phyloP scores from a whole-genome alignment of 2,329 filamentous ascomycete genomes.

The Fusarium napiforme region DNA sequence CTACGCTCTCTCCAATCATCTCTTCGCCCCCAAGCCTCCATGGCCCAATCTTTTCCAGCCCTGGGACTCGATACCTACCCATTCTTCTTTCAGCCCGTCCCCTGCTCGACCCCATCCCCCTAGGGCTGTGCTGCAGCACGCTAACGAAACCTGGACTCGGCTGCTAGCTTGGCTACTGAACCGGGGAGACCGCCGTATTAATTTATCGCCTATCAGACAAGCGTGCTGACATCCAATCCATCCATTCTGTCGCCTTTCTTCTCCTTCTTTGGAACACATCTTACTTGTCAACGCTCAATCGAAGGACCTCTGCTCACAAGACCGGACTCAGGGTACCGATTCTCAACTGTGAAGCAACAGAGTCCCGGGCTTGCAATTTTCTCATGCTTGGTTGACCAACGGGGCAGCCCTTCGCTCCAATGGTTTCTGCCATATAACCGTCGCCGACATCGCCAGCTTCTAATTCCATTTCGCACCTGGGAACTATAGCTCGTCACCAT shows the following conservation, averaged over 20 bases:
- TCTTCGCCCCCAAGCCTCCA: slow-evolving; percentile 15
- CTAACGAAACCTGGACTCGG: slow-evolving; percentile 30
- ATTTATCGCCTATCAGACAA: slow-evolving; percentile 40
- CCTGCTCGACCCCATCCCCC: slow-evolving; percentile 21
- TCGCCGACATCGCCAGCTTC: slow-evolving; percentile 34
- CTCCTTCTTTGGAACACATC: slow-evolving; percentile 3
- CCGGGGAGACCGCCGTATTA: slow-evolving; percentile 6
- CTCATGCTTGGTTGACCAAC: slow-evolving; percentile 16
- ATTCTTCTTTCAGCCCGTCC: slow-evolving; percentile 10
- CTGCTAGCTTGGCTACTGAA: slow-evolving; percentile 27
- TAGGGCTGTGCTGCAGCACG: slow-evolving; percentile 41
- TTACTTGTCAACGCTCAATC: not conserved
- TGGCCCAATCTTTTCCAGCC: slow-evolving; percentile 22
- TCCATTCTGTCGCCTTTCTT: slow-evolving; percentile 26
- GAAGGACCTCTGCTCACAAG: not conserved
- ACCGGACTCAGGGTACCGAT: not conserved
- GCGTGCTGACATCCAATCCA: slow-evolving; percentile 40
- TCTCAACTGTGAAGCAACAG: not conserved
- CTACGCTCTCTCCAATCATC: slow-evolving; percentile 26
- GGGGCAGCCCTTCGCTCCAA: slow-evolving; percentile 31
- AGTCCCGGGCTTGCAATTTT: not conserved
- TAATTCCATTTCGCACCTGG: slow-evolving; percentile 13
- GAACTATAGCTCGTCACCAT: slow-evolving; percentile 23
- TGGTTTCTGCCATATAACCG: slow-evolving; percentile 34
- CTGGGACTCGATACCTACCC: slow-evolving; percentile 4